Evolutionary conservation across 2,329 filamentous ascomycete genomes (phyloP).

Genomic region (Aspergillus udagawae): DNA sequence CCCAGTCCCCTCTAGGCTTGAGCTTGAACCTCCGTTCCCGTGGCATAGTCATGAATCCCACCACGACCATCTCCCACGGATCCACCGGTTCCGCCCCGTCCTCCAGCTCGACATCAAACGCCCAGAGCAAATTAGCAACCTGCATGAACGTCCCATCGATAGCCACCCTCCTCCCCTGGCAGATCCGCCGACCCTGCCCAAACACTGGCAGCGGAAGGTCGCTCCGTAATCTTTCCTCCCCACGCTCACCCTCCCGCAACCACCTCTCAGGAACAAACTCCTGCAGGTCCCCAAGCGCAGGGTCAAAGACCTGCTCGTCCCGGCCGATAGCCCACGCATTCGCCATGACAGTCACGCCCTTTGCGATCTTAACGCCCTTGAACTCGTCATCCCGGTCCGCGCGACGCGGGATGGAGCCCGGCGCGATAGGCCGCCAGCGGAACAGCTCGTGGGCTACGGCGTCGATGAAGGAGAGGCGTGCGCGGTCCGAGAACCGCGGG

Average conservation of each 20-base stretch:
- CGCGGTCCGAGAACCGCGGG: conserved; percentile 31
- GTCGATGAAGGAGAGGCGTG: conserved; percentile 28
- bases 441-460: conserved; percentile 34
- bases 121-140: conserved; percentile 20
- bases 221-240: conserved; percentile 6
- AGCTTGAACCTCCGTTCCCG: conserved; percentile 15
- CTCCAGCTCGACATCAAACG: conserved; percentile 16
- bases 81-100: conserved; percentile 14
- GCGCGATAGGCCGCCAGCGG: conserved; percentile 41
- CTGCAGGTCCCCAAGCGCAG: conserved; percentile 10
- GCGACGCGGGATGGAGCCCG: conserved; percentile 47
- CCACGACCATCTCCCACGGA: conserved; percentile 20
- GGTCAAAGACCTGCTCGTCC: conserved; percentile 36
- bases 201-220: conserved; percentile 20
- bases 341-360: conserved; percentile 44
- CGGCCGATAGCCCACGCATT: conserved; percentile 45
- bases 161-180: conserved; percentile 19
- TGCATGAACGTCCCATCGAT: conserved; percentile 20
- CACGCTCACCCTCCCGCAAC: conserved; percentile 6
- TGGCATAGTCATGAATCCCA: conserved; percentile 23
- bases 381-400: conserved; percentile 46
- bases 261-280: conserved; percentile 20
- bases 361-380: conserved; percentile 45
- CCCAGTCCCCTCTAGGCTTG: conserved; percentile 16
- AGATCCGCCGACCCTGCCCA: conserved; percentile 19